Conservation (phyloP, 2,329 filamentous ascomycete species). For the Fonsecaea pedrosoi region DNA sequence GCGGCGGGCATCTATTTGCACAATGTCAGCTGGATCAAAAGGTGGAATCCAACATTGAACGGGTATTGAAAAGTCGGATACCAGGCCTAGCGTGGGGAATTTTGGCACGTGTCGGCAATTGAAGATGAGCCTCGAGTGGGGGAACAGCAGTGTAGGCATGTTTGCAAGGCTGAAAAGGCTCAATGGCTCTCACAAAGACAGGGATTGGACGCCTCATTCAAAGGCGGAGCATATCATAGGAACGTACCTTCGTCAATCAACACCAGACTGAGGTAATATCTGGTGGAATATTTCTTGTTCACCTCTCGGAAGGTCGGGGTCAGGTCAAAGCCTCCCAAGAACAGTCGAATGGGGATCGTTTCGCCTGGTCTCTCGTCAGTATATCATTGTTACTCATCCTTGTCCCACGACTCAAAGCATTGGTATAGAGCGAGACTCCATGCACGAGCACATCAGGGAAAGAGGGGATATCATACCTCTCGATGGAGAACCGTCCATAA, state of each 20-base stretch:
- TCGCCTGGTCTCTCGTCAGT: slow-evolving; percentile 59
- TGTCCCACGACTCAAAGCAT: not conserved
- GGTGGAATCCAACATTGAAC: not conserved
- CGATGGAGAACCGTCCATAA: slow-evolving; percentile 99
- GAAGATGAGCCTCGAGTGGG: not conserved
- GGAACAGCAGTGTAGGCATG: not conserved
- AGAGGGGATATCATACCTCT: slow-evolving; percentile 65
- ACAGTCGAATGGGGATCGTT: slow-evolving; percentile 95
- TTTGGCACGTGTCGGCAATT: not conserved
- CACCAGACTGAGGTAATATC: slow-evolving; percentile 96
- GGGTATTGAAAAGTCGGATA: slow-evolving; percentile 1
- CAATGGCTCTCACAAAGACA: not conserved
- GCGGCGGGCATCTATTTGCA: slow-evolving; percentile 75
- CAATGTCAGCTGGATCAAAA: not conserved
- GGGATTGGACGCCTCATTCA: slow-evolving; percentile 3
- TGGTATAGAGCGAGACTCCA: not conserved
- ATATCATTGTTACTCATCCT: not conserved
- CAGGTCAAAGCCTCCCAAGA: slow-evolving; percentile 95
- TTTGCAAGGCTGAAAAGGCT: not conserved
- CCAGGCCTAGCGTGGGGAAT: slow-evolving; percentile 28
- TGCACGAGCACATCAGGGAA: slow-evolving; percentile 3
- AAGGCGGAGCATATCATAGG: slow-evolving; percentile 21
- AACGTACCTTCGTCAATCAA: slow-evolving; percentile 86
- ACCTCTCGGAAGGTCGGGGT: slow-evolving; percentile 99
- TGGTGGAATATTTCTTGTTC: slow-evolving; percentile 99